Conservation (phyloP, 73 alveolate genomes). For the Breviolum minutum region DNA sequence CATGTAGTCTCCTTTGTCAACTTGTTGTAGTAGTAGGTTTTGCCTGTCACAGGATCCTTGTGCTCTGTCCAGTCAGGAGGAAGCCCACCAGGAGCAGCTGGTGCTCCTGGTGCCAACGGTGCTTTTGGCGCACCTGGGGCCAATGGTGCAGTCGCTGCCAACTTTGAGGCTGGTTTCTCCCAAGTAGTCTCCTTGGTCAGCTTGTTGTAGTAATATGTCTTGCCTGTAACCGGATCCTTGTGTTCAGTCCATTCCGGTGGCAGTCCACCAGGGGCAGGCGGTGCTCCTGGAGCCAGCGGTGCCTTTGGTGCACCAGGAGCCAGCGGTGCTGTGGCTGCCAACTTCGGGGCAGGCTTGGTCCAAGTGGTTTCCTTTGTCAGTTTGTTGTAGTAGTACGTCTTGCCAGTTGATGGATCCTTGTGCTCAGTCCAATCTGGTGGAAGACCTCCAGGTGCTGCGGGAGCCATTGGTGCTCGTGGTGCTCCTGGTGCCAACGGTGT, state of each 20-base stretch:
- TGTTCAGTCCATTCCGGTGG: slow-evolving; percentile 56
- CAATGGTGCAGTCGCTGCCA: slow-evolving; percentile 44
- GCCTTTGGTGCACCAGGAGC: slow-evolving; percentile 76
- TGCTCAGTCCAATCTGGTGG: slow-evolving; percentile 64
- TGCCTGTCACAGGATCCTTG: slow-evolving; percentile 77
- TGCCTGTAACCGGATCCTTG: slow-evolving; percentile 75
- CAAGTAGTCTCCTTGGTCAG: slow-evolving; percentile 60
- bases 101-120: slow-evolving; percentile 68
- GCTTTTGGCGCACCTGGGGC: slow-evolving; percentile 2
- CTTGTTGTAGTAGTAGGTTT: slow-evolving; percentile 72
- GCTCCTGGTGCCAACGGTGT: slow-evolving; percentile 65
- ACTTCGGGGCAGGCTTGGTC: slow-evolving; percentile 80
- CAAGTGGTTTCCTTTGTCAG: slow-evolving; percentile 77
- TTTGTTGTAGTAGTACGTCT: slow-evolving; percentile 76
- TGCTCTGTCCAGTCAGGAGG: slow-evolving; percentile 82
- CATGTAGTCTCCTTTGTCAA: slow-evolving; percentile 56
- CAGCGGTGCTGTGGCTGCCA: background rate
- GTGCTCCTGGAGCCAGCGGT: slow-evolving; percentile 61
- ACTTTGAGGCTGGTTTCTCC: slow-evolving; percentile 61
- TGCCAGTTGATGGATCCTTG: slow-evolving; percentile 74
- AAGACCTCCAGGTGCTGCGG: slow-evolving; percentile 56
- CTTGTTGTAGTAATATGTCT: slow-evolving; percentile 71
- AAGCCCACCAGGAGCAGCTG: slow-evolving; percentile 40
- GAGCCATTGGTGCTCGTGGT: slow-evolving; percentile 51
- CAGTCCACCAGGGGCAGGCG: slow-evolving; percentile 71